phyloP scores from a whole-genome alignment of 495 filamentous ascomycete species.

The Aspergillus avenaceus region DNA sequence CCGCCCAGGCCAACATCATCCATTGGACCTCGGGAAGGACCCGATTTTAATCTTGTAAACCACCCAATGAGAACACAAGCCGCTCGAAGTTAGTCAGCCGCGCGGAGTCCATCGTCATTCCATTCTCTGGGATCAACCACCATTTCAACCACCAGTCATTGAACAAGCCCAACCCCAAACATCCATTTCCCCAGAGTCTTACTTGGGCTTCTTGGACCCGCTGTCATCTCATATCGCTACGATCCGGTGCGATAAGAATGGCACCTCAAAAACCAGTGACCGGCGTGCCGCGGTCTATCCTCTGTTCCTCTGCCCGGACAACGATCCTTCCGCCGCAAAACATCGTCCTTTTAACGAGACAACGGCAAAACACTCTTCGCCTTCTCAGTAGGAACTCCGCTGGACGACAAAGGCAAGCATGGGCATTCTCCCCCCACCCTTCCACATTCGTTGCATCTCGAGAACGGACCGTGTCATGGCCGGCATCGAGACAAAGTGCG shows the following conservation, averaged over 20 bases:
- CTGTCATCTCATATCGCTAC: too few relatives aligned
- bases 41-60: too few relatives aligned
- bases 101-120: too few relatives aligned
- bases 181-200: too few relatives aligned
- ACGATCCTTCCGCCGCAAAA: slow-evolving; percentile 27
- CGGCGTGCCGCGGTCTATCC: slow-evolving; percentile 37
- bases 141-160: too few relatives aligned
- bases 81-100: too few relatives aligned
- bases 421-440: slow-evolving; percentile 7
- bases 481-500: slow-evolving; percentile 4
- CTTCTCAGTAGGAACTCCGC: slow-evolving; percentile 21
- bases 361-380: slow-evolving; percentile 17
- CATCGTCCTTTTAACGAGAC: slow-evolving; percentile 24
- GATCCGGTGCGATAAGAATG: slow-evolving; percentile 17
- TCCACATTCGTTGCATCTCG: slow-evolving; percentile 18
- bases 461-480: slow-evolving; percentile 11
- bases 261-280: slow-evolving; percentile 33
- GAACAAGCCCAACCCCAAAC: too few relatives aligned
- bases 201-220: too few relatives aligned
- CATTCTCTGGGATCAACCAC: too few relatives aligned
- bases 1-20: too few relatives aligned
- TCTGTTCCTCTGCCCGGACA: slow-evolving; percentile 36
- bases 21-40: too few relatives aligned
- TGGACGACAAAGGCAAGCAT: slow-evolving; percentile 20
- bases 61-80: too few relatives aligned